These are phyloP conservation scores for Xenoacremonium recifei DNA, from an alignment of 2,329 filamentous ascomycete species.

Conservation along the genomic window DNA sequence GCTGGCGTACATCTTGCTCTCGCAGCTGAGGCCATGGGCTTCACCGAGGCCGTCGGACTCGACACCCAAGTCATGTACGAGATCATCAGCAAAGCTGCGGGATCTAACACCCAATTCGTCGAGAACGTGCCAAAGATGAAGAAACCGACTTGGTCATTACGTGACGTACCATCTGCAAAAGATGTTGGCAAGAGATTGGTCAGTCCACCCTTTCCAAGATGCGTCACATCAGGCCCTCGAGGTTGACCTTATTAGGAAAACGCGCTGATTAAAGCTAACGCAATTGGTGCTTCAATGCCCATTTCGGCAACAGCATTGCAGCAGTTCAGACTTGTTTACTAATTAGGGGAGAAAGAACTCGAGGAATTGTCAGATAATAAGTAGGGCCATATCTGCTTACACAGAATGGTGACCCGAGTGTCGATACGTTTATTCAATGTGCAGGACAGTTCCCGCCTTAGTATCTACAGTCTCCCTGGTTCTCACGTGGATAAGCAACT, in stretches of 20 bases:
- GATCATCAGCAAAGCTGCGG: slow-evolving; percentile 1
- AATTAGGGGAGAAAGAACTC: too few relatives aligned
- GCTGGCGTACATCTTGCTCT: slow-evolving; percentile 1
- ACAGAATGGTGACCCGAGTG: too few relatives aligned
- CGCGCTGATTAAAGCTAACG: neutral
- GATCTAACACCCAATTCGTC: slow-evolving; percentile 1
- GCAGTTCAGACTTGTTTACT: neutral
- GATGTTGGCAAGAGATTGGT: neutral
- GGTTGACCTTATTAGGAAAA: neutral
- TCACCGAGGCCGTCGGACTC: slow-evolving; percentile 1
- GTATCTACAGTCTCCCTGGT: too few relatives aligned
- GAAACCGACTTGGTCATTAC: slow-evolving; percentile 1
- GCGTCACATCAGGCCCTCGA: too few relatives aligned
- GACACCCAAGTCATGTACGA: slow-evolving; percentile 1
- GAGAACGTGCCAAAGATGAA: slow-evolving; percentile 2
- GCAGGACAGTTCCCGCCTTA: too few relatives aligned
- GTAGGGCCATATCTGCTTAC: too few relatives aligned
- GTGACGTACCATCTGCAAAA: neutral
- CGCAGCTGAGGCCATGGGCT: neutral
- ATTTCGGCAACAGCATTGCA: neutral
- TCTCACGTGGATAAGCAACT: too few relatives aligned
- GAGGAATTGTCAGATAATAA: too few relatives aligned
- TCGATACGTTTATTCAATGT: too few relatives aligned
- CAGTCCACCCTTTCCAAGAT: too few relatives aligned
- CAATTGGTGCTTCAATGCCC: neutral